Evolutionary conservation across 768 basidiomycete genomes (phyloP), one percentile per base, ranked within the genome.

Genomic region (Lentinula detonsa): DNA sequence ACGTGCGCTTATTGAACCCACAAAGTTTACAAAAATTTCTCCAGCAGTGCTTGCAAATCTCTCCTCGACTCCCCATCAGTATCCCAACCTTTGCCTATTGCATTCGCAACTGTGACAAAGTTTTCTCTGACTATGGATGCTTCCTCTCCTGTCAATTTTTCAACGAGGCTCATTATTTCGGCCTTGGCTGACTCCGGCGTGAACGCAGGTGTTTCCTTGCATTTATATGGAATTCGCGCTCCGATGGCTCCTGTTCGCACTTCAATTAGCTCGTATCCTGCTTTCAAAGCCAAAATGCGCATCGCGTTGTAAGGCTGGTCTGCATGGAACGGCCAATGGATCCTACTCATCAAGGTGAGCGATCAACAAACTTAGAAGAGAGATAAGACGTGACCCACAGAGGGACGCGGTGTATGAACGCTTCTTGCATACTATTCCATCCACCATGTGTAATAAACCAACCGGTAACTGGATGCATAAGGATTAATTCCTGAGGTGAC

Each of bases 371-470:
- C 10, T n/a, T 31, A 1, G 6, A 16, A 50, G 31, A 18, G 11
- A 31, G 33, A 15, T 16, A 13, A 13, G 16, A 15, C 16, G 4
- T 13, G 16, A 50, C 58, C 10, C 31, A 59, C 59, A 23, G 50
- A 60, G 59, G 59, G 28, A 60, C 59, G 45, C 40, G 33, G 40
- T 60, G 39, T 13, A 39, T 23, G 23, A 60, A 42, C 16, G 49
- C 48, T 31, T 60, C 59, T 34, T 52, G 49, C 15, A 43, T 51
- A 15, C 59, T 60, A 28, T 60, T 60, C 59, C 59, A 60, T 40
- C 59, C 59, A 6, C 59, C 59, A 37, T 60, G 59, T n/a, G 59
- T 39, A 4, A 51, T 37, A 23, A 60, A 60, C 59, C 59, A 60
- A 11, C 59, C 59, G 5, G 59, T 52, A 3, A 40, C 59, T 37